These are phyloP conservation scores for Ophiostoma piceae DNA, from an alignment of 2,329 filamentous ascomycete species.

Conservation along the genomic window DNA sequence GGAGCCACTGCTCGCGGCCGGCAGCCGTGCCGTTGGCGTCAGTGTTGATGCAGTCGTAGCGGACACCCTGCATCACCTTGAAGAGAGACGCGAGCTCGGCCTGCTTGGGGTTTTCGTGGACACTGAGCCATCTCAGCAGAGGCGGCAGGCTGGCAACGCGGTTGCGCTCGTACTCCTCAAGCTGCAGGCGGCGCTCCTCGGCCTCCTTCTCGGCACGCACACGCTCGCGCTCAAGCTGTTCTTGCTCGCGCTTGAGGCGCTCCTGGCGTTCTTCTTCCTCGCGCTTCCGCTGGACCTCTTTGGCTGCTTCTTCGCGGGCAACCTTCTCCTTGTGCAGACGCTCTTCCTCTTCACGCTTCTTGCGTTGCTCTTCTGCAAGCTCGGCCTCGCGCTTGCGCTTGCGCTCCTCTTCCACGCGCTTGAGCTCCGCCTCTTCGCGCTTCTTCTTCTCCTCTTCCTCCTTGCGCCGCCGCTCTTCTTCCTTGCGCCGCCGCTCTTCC, in stretches of 20 bases:
- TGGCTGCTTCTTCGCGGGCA: conserved; percentile 25
- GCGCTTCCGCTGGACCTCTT: conserved; percentile 32
- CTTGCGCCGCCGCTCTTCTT: conserved; percentile 28
- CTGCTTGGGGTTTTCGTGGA: conserved; percentile 47
- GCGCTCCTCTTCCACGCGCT: conserved; percentile 44
- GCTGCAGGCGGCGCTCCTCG: conserved; percentile 41
- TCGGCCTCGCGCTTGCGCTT: conserved; percentile 39
- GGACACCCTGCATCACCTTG: conserved; percentile 53
- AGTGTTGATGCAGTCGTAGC: conserved; percentile 58
- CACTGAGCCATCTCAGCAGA: conserved; percentile 56
- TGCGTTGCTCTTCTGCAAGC: conserved; percentile 43
- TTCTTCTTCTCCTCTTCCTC: conserved; percentile 33
- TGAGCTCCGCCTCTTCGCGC: conserved; percentile 46
- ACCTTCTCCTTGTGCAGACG: conserved; percentile 22
- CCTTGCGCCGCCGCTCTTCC: conserved; percentile 31
- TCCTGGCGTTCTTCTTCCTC: conserved; percentile 51
- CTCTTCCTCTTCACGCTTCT: conserved; percentile 35
- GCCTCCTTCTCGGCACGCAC: conserved; percentile 40
- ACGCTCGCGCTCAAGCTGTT: conserved; percentile 18
- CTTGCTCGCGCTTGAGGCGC: conserved; percentile 36
- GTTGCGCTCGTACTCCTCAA: conserved; percentile 51
- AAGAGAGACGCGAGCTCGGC: conserved; percentile 51
- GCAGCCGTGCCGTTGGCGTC: conserved; percentile 48
- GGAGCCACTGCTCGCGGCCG: conserved; percentile 61
- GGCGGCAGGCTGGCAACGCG: conserved; percentile 55